These are phyloP conservation scores for Grigorovia yakushimaensis DNA, from an alignment of 805 yeast species.

Conservation along the genomic window DNA sequence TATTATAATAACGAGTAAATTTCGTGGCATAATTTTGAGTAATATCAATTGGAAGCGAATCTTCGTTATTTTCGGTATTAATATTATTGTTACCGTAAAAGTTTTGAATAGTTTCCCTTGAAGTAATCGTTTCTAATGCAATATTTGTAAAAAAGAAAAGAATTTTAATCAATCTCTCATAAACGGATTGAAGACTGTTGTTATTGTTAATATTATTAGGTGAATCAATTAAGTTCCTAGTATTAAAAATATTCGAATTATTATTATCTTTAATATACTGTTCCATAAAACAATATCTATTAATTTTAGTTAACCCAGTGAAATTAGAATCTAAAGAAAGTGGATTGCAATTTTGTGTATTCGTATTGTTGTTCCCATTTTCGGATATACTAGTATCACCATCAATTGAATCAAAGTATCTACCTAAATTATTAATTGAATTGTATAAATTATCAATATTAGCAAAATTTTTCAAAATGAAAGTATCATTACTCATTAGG, in stretches of 20 bases:
- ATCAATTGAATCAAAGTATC: background rate
- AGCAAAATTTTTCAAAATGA: conserved; percentile 26
- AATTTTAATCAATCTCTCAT: background rate
- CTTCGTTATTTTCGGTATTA: background rate
- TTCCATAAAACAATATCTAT: conserved; percentile 14
- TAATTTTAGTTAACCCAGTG: conserved; percentile 16
- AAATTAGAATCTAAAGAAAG: conserved; percentile 23
- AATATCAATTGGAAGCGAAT: background rate
- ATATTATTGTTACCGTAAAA: background rate
- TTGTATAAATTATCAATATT: conserved; percentile 5
- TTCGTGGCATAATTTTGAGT: conserved; percentile 11
- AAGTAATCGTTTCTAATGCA: background rate
- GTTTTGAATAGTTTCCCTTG: background rate
- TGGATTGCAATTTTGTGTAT: conserved; percentile 1
- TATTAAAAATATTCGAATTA: background rate
- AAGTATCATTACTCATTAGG: conserved; percentile 17
- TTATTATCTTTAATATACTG: conserved; percentile 17
- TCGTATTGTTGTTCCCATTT: background rate
- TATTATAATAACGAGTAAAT: background rate
- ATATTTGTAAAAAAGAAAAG: background rate
- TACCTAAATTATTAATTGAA: background rate
- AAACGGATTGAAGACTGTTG: background rate
- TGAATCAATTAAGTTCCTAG: background rate
- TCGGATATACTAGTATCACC: background rate
- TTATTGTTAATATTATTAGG: background rate